A percentile compares a stretch with the other conserved stretches of the same genome.
phyloP scores from a whole-genome alignment of 345 rosid species.

The Eucalyptus lansdowneana region DNA sequence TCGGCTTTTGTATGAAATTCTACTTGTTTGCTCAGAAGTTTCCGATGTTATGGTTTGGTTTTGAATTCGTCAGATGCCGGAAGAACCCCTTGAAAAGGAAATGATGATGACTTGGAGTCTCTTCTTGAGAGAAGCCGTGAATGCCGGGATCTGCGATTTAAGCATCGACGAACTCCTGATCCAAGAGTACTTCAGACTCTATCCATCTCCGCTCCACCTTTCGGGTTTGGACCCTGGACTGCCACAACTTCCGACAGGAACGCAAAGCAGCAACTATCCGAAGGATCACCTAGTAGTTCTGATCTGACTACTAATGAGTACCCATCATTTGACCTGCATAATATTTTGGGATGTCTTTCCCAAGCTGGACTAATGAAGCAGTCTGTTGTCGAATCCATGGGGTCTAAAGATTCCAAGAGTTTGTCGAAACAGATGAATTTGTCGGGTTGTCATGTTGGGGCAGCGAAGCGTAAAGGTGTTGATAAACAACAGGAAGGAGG shows the following conservation, averaged over 20 bases:
- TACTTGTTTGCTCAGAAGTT: neutral
- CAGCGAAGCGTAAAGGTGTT: neutral
- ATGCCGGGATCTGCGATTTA: neutral
- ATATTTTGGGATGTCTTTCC: neutral
- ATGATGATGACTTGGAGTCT: constrained; percentile 27
- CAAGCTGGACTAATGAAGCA: constrained; percentile 5
- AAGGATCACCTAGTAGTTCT: constrained; percentile 40
- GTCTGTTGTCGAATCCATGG: neutral
- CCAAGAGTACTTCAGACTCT: constrained; percentile 3
- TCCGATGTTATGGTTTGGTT: neutral
- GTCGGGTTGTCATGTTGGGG: neutral
- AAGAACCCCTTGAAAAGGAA: constrained; percentile 49
- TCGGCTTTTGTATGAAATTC: neutral
- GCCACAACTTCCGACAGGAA: neutral
- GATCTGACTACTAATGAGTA: constrained; percentile 23
- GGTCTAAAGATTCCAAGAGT: constrained; percentile 1
- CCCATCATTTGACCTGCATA: neutral
- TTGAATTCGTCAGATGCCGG: constrained; percentile 23
- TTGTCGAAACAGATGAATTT: constrained; percentile 2
- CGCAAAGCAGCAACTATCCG: constrained; percentile 13
- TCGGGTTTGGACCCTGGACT: neutral
- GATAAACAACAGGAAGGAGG: constrained; percentile 12
- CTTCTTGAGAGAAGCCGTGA: constrained; percentile 5
- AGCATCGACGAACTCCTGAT: neutral
- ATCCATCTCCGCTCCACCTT: neutral